Evolutionary conservation across 306 rosid genomes (phyloP), one percentile per base, ranked within the genome.

Genomic region (Cicer pinnatifidum): DNA sequence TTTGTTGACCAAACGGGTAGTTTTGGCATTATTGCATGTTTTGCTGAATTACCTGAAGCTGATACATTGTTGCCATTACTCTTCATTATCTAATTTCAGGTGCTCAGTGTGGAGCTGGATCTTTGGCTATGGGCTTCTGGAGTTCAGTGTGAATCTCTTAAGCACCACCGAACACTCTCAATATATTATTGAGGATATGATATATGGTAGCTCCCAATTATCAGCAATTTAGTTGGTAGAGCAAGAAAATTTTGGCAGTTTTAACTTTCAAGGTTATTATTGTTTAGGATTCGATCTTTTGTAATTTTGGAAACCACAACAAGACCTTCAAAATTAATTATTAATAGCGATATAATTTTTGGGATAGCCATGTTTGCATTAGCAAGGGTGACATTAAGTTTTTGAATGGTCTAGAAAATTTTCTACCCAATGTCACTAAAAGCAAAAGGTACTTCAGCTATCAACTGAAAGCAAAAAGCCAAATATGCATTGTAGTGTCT

Each of bases 71-170:
- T 50, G 1, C 71, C 48, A 33, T 56, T 56, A 33, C 15, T 56
- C 19, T 45, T 50, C 46, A 4, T 23, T 56, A 15, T 17, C 72
- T 56, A 76, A 43, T 56, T 84, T 72, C 89, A 94, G 98, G 98
- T 94, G 76, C 92, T 94, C 35, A 94, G 98, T 33, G 92, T 94
- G 84, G 98, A 94, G 90, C 81, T 94, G 80, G 98, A 94, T 82
- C 98, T 94, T 67, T 94, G 98, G 98, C 97, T 94, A 53, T 94
- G 98, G 98, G 91, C 97, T 43, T 79, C 85, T 72, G 98, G 98
- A 67, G 76, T 91, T 80, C 92, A 89, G 62, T 69, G 71, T 67
- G 81, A 86, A 54, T 81, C 91, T 44, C 90, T 93, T 79, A 87
- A 82, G 75, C 98, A 93, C 85, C 98, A 93, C 82, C 88, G 93